Conservation (phyloP, 495 filamentous ascomycete genomes). For the Cladorrhinum samala region DNA sequence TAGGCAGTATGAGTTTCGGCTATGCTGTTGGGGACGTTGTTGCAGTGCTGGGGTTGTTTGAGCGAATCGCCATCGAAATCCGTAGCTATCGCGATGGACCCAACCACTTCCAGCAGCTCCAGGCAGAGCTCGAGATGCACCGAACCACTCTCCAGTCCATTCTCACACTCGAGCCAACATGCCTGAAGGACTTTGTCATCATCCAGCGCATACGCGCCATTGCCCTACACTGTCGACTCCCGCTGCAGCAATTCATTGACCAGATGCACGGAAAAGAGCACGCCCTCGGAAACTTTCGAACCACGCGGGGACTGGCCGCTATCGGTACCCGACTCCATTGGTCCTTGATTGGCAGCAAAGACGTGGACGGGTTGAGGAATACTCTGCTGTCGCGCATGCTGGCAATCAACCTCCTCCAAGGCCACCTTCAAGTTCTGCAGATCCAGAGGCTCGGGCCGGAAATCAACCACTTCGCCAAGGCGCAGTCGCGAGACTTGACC, state of each 20-base stretch:
- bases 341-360: slow-evolving; percentile 16
- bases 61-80: slow-evolving; percentile 10
- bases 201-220: slow-evolving; percentile 6
- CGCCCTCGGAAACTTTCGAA: slow-evolving; percentile 8
- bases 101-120: slow-evolving; percentile 15
- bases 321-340: slow-evolving; percentile 14
- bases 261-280: slow-evolving; percentile 14
- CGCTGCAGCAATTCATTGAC: slow-evolving; percentile 5
- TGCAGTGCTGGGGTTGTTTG: slow-evolving; percentile 11
- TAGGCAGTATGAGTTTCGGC: too few relatives aligned
- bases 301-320: slow-evolving; percentile 5
- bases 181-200: slow-evolving; percentile 1
- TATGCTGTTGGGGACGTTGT: slow-evolving; percentile 12
- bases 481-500: slow-evolving; percentile 3
- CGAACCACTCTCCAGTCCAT: slow-evolving; percentile 5
- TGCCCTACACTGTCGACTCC: slow-evolving; percentile 5
- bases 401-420: slow-evolving; percentile 16
- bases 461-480: not conserved
- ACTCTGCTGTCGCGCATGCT: slow-evolving; percentile 12
- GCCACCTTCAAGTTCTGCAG: slow-evolving; percentile 7
- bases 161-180: slow-evolving; percentile 2
- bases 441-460: not conserved
- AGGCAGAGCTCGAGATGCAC: slow-evolving; percentile 8
- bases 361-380: slow-evolving; percentile 11
- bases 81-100: slow-evolving; percentile 15